Percentiles rank a stretch among this genome's conserved stretches.
Evolutionary conservation across 805 yeast genomes (phyloP).

Genomic region (Yarrowia divulgata): DNA sequence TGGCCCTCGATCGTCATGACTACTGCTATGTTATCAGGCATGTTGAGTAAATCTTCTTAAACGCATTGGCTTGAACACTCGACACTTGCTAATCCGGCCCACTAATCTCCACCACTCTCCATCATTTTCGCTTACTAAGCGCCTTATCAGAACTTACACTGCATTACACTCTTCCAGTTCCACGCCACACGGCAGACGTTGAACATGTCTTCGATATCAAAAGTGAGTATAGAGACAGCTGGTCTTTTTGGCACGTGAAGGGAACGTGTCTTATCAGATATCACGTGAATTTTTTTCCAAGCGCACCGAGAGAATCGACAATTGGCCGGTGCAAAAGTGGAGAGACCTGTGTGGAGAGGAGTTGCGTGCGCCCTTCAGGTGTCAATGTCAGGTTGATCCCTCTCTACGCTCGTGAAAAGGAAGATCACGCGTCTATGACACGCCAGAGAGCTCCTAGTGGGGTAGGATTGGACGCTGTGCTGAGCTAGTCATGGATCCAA

Average conservation of each 20-base stretch:
- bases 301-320: background rate
- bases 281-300: background rate
- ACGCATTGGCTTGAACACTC: too few species aligned
- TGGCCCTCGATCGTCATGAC: too few species aligned
- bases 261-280: background rate
- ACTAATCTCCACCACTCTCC: background rate
- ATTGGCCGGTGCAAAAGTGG: background rate
- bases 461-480: too few species aligned
- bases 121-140: background rate
- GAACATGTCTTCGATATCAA: constrained; percentile 23
- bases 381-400: too few species aligned
- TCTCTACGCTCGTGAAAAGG: too few species aligned
- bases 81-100: too few species aligned
- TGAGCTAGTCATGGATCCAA: too few species aligned
- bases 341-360: background rate
- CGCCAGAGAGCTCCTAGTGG: too few species aligned
- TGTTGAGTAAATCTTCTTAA: too few species aligned
- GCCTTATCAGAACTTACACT: constrained; percentile 7
- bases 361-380: too few species aligned
- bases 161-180: constrained; percentile 16
- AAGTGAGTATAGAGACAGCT: constrained; percentile 9
- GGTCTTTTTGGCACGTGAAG: background rate
- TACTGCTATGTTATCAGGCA: too few species aligned
- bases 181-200: constrained; percentile 3
- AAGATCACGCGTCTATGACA: too few species aligned